phyloP scores from a whole-genome alignment of 352 stramenopile species.

The Phytophthora palmivora region DNA sequence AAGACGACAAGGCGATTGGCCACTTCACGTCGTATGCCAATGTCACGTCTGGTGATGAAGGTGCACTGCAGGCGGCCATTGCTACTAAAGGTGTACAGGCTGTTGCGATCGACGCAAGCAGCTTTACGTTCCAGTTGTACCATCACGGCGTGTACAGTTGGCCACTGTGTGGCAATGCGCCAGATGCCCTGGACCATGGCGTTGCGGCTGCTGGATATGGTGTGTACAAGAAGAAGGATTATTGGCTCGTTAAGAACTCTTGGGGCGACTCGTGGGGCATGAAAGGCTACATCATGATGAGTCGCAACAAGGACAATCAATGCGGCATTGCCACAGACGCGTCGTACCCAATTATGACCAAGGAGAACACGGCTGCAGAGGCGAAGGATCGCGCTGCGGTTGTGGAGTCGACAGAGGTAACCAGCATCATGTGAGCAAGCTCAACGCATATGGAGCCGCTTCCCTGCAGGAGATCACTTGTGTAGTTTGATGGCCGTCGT shows the following conservation, averaged over 20 bases:
- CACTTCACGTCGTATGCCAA: slow-evolving; percentile 87
- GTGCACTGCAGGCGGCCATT: slow-evolving; percentile 85
- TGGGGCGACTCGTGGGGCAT: slow-evolving; percentile 92
- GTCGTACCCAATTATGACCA: slow-evolving; percentile 66
- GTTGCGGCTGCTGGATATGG: slow-evolving; percentile 95
- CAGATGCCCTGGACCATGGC: slow-evolving; percentile 96
- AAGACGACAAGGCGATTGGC: slow-evolving; percentile 73
- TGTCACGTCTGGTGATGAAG: slow-evolving; percentile 72
- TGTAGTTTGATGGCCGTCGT: slow-evolving; percentile 4
- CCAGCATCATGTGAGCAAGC: slow-evolving; percentile 37
- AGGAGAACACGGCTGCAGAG: slow-evolving; percentile 16
- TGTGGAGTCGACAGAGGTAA: slow-evolving; percentile 33
- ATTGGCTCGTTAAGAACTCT: slow-evolving; percentile 96
- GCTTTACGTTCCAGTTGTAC: slow-evolving; percentile 84
- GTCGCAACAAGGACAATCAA: slow-evolving; percentile 89
- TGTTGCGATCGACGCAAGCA: slow-evolving; percentile 87
- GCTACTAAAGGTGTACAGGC: slow-evolving; percentile 78
- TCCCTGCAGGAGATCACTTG: not conserved
- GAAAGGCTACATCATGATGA: slow-evolving; percentile 91
- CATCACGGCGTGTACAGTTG: slow-evolving; percentile 71
- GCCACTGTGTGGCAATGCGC: slow-evolving; percentile 51
- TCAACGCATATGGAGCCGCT: not conserved
- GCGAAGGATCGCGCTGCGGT: slow-evolving; percentile 4
- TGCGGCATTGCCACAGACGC: slow-evolving; percentile 93
- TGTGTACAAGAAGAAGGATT: slow-evolving; percentile 82